These are phyloP conservation scores for Paecilomyces niveus DNA, from an alignment of 2,329 filamentous ascomycete species.

Conservation along the genomic window DNA sequence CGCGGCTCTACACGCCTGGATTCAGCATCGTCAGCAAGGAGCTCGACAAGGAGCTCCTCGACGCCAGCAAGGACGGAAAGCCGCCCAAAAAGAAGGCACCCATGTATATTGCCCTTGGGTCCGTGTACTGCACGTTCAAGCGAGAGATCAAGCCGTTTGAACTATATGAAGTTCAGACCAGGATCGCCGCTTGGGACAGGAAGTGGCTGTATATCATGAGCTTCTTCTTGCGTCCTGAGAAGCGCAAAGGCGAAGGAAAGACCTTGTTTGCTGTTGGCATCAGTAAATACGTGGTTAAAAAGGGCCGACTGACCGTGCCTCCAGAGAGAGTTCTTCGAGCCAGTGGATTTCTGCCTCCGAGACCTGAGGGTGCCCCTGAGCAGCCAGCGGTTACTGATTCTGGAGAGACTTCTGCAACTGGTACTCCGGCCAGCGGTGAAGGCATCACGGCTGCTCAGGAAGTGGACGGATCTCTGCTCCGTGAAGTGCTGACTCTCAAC, in stretches of 20 bases:
- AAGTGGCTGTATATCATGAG: conserved; percentile 76
- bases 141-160: conserved; percentile 64
- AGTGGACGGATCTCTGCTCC: conserved; percentile 28
- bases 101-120: conserved; percentile 62
- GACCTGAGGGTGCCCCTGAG: conserved; percentile 50
- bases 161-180: conserved; percentile 65
- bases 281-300: conserved; percentile 77
- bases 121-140: conserved; percentile 67
- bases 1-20: conserved; percentile 56
- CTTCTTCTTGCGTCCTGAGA: conserved; percentile 56
- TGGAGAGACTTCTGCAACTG: conserved; percentile 21
- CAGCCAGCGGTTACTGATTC: conserved; percentile 13
- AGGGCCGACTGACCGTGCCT: conserved; percentile 74
- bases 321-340: conserved; percentile 68
- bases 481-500: conserved; percentile 28
- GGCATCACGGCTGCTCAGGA: conserved; percentile 23
- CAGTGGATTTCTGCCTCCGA: conserved; percentile 65
- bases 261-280: conserved; percentile 65
- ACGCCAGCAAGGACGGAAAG: conserved; percentile 43
- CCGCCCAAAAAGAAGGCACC: conserved; percentile 43
- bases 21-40: conserved; percentile 45
- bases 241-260: conserved; percentile 45
- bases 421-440: conserved; percentile 24
- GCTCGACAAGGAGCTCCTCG: conserved; percentile 47
- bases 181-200: conserved; percentile 66